phyloP scores from a whole-genome alignment of 2,329 filamentous ascomycete genomes.

The Hortaea werneckii region DNA sequence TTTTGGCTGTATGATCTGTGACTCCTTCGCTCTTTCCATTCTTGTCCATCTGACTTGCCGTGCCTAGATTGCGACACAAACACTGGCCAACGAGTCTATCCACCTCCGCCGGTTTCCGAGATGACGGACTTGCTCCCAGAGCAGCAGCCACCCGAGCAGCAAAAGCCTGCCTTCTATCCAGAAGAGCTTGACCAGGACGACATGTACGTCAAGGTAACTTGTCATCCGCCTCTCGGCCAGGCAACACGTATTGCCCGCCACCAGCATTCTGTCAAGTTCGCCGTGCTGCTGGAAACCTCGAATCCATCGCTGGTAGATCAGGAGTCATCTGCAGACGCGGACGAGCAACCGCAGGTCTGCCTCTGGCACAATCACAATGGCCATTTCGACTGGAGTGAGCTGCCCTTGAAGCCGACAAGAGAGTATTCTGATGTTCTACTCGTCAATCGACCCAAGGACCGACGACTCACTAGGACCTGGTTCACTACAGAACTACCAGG shows the following conservation, averaged over 20 bases:
- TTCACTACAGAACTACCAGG: constrained; percentile 44
- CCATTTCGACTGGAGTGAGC: constrained; percentile 49
- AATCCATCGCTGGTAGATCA: constrained; percentile 22
- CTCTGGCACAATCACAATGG: constrained; percentile 60
- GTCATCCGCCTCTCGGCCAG: constrained; percentile 65
- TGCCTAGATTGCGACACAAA: constrained; percentile 23
- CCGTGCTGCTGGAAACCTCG: constrained; percentile 40
- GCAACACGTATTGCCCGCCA: constrained; percentile 49
- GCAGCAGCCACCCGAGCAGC: constrained; percentile 18
- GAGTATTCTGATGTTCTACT: constrained; percentile 19
- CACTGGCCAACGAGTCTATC: constrained; percentile 27
- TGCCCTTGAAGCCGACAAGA: constrained; percentile 40
- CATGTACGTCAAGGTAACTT: constrained; percentile 42
- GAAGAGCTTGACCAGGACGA: constrained; percentile 23
- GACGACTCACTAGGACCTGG: constrained; percentile 33
- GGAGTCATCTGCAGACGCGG: no score
- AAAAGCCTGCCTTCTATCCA: not conserved
- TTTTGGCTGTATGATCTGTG: constrained; percentile 19
- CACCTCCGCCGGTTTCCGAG: constrained; percentile 14
- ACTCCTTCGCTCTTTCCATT: constrained; percentile 1
- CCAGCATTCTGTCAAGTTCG: constrained; percentile 47
- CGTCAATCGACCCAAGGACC: constrained; percentile 10
- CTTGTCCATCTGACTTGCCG: not conserved
- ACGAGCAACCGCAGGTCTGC: constrained; percentile 54
- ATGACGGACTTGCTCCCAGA: constrained; percentile 23